Percentiles rank a stretch among this genome's conserved stretches.
These are phyloP conservation scores for Arabidopsis suecica DNA, from an alignment of 345 rosid species.

Conservation along the genomic window DNA sequence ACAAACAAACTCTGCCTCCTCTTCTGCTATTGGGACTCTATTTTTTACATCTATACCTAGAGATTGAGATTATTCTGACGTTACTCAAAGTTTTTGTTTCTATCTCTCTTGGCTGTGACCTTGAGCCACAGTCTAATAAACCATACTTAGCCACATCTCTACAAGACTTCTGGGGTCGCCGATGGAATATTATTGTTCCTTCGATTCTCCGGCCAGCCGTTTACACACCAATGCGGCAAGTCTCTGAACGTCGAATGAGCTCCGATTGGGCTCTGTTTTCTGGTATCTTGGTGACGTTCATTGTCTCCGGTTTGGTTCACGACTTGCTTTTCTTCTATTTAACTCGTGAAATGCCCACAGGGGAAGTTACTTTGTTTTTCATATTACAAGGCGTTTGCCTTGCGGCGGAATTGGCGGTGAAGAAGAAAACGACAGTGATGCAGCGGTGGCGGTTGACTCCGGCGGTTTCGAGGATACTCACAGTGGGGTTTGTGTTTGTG, in stretches of 20 bases:
- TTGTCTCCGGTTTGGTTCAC: slow-evolving; percentile 44
- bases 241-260: neutral
- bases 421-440: slow-evolving; percentile 29
- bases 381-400: slow-evolving; percentile 47
- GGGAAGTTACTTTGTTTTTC: slow-evolving; percentile 43
- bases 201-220: neutral
- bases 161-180: neutral
- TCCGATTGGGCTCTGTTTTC: slow-evolving; percentile 14
- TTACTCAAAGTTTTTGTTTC: no score
- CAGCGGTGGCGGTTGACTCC: slow-evolving; percentile 34
- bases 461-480: slow-evolving; percentile 32
- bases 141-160: neutral
- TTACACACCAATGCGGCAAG: neutral
- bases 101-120: neutral
- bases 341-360: slow-evolving; percentile 35
- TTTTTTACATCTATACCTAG: no score
- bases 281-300: slow-evolving; percentile 34
- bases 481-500: slow-evolving; percentile 44
- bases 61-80: no score
- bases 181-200: neutral
- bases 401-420: slow-evolving; percentile 40
- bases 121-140: neutral
- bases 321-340: slow-evolving; percentile 43
- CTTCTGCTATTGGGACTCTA: no score
- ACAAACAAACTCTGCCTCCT: no score